A percentile compares a stretch with the other conserved stretches of the same genome.
These are phyloP conservation scores for Mycena citricolor DNA, from an alignment of 1,284 basidiomycete species.

Conservation along the genomic window DNA sequence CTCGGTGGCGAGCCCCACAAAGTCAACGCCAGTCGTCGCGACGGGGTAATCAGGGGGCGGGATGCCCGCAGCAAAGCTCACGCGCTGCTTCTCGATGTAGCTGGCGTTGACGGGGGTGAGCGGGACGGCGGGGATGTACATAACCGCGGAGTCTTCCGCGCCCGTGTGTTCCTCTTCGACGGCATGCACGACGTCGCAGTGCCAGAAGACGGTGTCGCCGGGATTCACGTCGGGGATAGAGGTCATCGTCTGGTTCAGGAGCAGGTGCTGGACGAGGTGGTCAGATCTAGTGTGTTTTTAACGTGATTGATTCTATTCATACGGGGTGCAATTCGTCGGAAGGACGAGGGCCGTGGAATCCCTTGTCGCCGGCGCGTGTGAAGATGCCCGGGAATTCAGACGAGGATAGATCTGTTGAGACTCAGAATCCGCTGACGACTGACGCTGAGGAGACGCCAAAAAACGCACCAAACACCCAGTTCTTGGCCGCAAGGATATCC, in stretches of 20 bases:
- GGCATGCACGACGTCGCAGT: conserved; percentile 69
- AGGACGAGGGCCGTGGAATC: conserved; percentile 54
- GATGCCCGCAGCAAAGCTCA: conserved; percentile 56
- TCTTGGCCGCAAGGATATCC: conserved; percentile 53
- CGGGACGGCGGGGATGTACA: conserved; percentile 81
- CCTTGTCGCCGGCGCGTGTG: conserved; percentile 32
- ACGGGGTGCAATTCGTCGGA: conserved; percentile 53
- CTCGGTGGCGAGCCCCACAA: conserved; percentile 48
- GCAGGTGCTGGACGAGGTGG: conserved; percentile 74
- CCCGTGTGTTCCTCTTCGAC: conserved; percentile 69
- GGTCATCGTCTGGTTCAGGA: conserved; percentile 52
- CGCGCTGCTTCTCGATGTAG: conserved; percentile 65
- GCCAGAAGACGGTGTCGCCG: conserved; percentile 78
- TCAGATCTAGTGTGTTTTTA: no score
- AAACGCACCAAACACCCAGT: conserved; percentile 69
- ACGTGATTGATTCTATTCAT: no score
- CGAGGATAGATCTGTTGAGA: conserved; percentile 52
- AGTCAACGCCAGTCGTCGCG: conserved; percentile 54
- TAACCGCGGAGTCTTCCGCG: conserved; percentile 63
- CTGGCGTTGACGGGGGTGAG: conserved; percentile 60
- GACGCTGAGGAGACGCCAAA: background rate
- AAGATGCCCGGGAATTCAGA: conserved; percentile 62
- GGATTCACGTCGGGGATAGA: conserved; percentile 58
- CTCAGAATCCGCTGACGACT: conserved; percentile 3
- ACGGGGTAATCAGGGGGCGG: conserved; percentile 77